phyloP scores from a whole-genome alignment of 306 rosid species.

The Canavalia gladiata region DNA sequence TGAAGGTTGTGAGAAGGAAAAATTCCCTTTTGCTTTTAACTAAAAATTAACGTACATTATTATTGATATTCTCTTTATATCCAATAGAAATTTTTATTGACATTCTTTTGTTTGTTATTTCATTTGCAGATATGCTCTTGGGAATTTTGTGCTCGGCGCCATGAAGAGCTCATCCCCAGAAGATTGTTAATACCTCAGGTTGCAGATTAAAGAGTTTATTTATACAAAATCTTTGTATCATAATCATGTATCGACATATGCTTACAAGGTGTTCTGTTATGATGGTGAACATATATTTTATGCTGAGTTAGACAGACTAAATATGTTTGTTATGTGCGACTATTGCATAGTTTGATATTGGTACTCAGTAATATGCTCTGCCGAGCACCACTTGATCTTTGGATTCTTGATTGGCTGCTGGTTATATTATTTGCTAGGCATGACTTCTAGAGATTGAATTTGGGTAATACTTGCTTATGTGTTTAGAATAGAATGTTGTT shows the following conservation, averaged over 20 bases:
- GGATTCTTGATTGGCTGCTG: conserved; percentile 23
- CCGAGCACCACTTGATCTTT: background rate
- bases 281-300: conserved; percentile 10
- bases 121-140: conserved; percentile 87
- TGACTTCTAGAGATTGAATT: conserved; percentile 10
- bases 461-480: background rate
- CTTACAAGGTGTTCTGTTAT: conserved; percentile 46
- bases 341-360: conserved; percentile 5
- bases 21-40: conserved; percentile 27
- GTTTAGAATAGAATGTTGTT: conserved; percentile 22
- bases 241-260: conserved; percentile 53
- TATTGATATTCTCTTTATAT: conserved; percentile 44
- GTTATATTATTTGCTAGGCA: background rate
- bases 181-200: conserved; percentile 95
- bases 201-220: conserved; percentile 38
- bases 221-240: conserved; percentile 41
- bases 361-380: background rate
- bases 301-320: background rate
- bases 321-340: background rate
- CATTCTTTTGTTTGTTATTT: conserved; percentile 38
- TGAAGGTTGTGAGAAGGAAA: conserved; percentile 67
- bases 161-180: conserved; percentile 96
- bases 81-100: conserved; percentile 55
- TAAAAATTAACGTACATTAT: background rate
- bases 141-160: conserved; percentile 98